Evolutionary conservation across 805 yeast species (phyloP), one percentile per base, ranked within the genome.

Genomic region (Kregervanrija fluxuum): DNA sequence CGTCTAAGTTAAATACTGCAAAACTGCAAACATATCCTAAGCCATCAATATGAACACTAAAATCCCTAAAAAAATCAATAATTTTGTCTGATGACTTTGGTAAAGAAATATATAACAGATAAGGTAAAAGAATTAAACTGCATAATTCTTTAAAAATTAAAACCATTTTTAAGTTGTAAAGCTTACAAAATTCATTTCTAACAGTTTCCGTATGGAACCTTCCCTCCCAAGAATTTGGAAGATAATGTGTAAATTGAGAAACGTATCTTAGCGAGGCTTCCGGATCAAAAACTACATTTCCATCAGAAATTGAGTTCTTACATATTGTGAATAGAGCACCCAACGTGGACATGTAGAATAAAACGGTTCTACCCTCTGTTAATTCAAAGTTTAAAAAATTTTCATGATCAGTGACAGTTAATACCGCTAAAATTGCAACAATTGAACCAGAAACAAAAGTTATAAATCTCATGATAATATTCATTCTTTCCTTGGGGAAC

Each of bases 11-110:
- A 65, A 93, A 93, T 81, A 87, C 86, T 2, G 98, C 98, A 71
- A 82, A 88, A 30, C 87, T 82, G 59, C 98, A 91, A 34, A 93
- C 95, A 57, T 90, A 84, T 0, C 99, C 99, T 35, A 93, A 68
- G 0, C 96, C 98, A 66, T 90, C 97, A 40, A 90, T 87, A 60
- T 91, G 93, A 11, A 89, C 81, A 11, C 95, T 81, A 53, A 78
- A 83, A 47, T 91, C 97, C 45, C 98, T 68, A 62, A 91, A 87
- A 57, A 93, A 93, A 58, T 93, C 98, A 31, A 93, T 77, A 38
- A 93, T 84, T 28, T 78, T 71, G 30, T 85, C 90, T 11, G 91
- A 70, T 22, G 79, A 73, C 41, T 74, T 73, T 3, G 96, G 88
- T 28, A 93, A 68, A 14, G 87, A 78, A 57, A 83, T 80, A 85